Percentiles rank a stretch among this genome's conserved stretches.
Conservation (phyloP, 257 asterid genomes). For the Paraleonurus japonicus region DNA sequence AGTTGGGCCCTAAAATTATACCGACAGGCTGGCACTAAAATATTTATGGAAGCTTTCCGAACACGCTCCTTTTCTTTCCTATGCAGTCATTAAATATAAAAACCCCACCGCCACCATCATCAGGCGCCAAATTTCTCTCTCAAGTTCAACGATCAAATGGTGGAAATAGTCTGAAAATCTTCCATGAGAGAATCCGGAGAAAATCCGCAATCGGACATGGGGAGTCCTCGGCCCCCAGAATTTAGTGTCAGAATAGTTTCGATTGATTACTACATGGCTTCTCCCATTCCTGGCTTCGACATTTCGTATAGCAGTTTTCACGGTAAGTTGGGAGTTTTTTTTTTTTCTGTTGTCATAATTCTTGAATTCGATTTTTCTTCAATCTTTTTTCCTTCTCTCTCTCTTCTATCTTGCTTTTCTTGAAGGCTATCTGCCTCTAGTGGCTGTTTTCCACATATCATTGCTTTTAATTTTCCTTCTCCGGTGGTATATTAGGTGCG, state of each 20-base stretch:
- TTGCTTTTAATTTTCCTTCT: not conserved
- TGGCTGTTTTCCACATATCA: not conserved
- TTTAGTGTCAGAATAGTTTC: slow-evolving; percentile 86
- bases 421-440: not conserved
- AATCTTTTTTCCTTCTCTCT: not conserved
- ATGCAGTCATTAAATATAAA: not conserved
- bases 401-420: not conserved
- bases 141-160: slow-evolving; percentile 11
- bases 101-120: not conserved
- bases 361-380: not conserved
- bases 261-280: slow-evolving; percentile 74
- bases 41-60: not conserved
- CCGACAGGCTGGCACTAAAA: not conserved
- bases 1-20: no score
- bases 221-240: slow-evolving; percentile 43
- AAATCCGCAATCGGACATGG: slow-evolving; percentile 41
- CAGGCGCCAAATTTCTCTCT: slow-evolving; percentile 27
- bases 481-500: slow-evolving; percentile 57
- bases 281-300: slow-evolving; percentile 71
- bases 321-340: slow-evolving; percentile 33
- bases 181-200: not conserved
- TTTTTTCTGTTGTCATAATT: not conserved
- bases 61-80: not conserved
- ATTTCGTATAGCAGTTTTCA: slow-evolving; percentile 68
- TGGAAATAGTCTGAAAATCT: slow-evolving; percentile 8